phyloP scores from a whole-genome alignment of 2,329 filamentous ascomycete genomes.

The Paecilomyces sp. region DNA sequence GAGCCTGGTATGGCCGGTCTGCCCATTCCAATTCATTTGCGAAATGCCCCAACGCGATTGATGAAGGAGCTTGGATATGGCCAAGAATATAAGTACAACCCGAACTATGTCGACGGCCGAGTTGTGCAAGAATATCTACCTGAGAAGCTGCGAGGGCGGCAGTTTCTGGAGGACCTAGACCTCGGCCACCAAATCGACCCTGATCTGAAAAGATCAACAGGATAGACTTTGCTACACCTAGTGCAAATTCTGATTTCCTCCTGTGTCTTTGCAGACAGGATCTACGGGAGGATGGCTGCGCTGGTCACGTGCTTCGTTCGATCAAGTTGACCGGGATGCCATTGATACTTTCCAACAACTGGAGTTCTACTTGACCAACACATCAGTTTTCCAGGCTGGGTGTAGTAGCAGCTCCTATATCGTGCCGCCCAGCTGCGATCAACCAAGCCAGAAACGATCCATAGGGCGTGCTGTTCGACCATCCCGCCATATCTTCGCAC shows the following conservation, averaged over 20 bases:
- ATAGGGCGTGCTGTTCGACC: background rate
- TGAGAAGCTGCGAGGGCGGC: constrained; percentile 60
- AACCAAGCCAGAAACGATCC: background rate
- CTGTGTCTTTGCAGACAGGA: background rate
- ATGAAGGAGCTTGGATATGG: constrained; percentile 94
- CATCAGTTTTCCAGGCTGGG: background rate
- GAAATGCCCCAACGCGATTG: constrained; percentile 84
- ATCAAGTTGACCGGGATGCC: background rate
- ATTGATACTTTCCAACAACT: background rate
- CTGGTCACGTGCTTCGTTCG: background rate
- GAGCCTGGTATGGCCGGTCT: constrained; percentile 78
- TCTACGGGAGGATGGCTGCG: background rate
- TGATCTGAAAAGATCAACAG: constrained; percentile 42
- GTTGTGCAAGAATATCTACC: constrained; percentile 91
- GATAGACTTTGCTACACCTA: background rate
- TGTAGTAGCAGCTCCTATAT: background rate
- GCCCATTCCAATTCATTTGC: constrained; percentile 76
- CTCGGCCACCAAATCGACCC: constrained; percentile 72
- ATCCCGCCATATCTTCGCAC: background rate
- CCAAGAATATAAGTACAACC: constrained; percentile 92
- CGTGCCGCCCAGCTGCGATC: background rate
- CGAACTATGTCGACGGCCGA: constrained; percentile 73
- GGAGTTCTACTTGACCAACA: background rate
- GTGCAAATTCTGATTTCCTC: background rate
- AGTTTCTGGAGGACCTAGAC: constrained; percentile 73